phyloP scores from a whole-genome alignment of 306 rosid genomes.

The Glycine tomentella region DNA sequence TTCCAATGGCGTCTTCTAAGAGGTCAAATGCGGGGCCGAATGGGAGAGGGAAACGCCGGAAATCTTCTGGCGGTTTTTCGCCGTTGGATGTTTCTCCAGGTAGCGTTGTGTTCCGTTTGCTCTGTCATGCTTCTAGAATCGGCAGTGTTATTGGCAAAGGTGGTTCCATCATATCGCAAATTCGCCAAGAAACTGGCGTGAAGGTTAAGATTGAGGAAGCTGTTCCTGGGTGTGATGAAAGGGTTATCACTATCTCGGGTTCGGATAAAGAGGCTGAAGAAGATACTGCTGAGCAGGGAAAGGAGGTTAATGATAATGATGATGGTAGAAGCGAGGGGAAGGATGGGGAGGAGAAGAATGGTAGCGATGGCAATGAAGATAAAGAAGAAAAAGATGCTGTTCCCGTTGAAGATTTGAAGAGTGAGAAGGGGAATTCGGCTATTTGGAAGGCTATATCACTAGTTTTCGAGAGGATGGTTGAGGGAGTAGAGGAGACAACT shows the following conservation, averaged over 20 bases:
- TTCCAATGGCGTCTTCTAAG: constrained; percentile 76
- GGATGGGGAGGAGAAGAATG: constrained; percentile 41
- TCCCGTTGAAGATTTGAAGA: constrained; percentile 45
- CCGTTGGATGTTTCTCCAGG: constrained; percentile 50
- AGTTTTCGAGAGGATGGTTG: constrained; percentile 72
- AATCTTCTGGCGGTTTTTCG: constrained; percentile 53
- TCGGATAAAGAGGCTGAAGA: constrained; percentile 64
- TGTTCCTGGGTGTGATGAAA: constrained; percentile 77
- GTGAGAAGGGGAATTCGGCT: constrained; percentile 52
- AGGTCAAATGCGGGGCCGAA: constrained; percentile 63
- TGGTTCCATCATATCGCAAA: constrained; percentile 65
- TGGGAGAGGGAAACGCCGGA: constrained; percentile 75
- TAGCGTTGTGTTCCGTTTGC: constrained; percentile 61
- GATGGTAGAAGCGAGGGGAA: constrained; percentile 56
- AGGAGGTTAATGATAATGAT: constrained; percentile 51
- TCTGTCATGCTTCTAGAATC: constrained; percentile 66
- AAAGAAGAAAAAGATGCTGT: constrained; percentile 55
- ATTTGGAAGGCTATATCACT: constrained; percentile 69
- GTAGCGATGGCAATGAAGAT: constrained; percentile 43
- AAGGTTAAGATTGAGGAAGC: constrained; percentile 76
- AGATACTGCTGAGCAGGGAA: constrained; percentile 51
- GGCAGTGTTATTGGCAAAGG: constrained; percentile 72
- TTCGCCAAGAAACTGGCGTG: constrained; percentile 71
- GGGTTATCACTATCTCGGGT: constrained; percentile 61
- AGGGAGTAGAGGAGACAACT: constrained; percentile 57